Base-by-base conservation (phyloP, 805 yeast genomes). In the Myxozyma neotropica region DNA sequence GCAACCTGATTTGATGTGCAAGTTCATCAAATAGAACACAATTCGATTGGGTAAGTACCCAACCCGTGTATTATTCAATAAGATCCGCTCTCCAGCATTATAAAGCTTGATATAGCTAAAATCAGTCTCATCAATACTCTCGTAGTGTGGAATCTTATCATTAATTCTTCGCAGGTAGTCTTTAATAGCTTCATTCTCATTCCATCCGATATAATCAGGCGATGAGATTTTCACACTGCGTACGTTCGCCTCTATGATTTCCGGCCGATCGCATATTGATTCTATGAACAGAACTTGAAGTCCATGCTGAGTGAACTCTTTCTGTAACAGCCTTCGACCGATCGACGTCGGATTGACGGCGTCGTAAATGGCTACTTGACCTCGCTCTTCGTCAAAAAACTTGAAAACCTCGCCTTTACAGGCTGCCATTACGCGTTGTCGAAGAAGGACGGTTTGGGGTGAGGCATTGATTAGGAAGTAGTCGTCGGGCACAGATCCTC, bases 361-460 rank as follows among this genome's bases (percentile, higher is more conserved):
- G 74, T 94, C 99, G 73, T 89, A 94, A 23, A 94, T 89, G 4
- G 96, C 99, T 33, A 94, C 89, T 75, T 94, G 99, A 10, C 98
- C 98, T 69, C 83, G 83, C 63, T 86, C 89, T 29, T 81, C 80
- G 63, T 82, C 81, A 73, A 89, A 90, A 69, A 88, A 91, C 24
- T 78, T 75, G 56, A 81, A 71, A 72, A 93, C 84, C 70, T 90
- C 97, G 48, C 75, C 75, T 39, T 88, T 72, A 67, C 95, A 89
- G 40, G 82, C 80, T 47, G 81, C 77, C 43, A 87, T 78, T 23
- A 92, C 81, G 62, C 79, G 75, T 40, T 78, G 78, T 52, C 96
- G 82, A 52, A 84, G 75, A 48, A 74, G 76, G 17, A 76, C 74
- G 4, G 85, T 86, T 60, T 80, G 80, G 31, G 72, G 66, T 26